Conservation (phyloP, 805 yeast species). For the Candida sphagnicola region DNA sequence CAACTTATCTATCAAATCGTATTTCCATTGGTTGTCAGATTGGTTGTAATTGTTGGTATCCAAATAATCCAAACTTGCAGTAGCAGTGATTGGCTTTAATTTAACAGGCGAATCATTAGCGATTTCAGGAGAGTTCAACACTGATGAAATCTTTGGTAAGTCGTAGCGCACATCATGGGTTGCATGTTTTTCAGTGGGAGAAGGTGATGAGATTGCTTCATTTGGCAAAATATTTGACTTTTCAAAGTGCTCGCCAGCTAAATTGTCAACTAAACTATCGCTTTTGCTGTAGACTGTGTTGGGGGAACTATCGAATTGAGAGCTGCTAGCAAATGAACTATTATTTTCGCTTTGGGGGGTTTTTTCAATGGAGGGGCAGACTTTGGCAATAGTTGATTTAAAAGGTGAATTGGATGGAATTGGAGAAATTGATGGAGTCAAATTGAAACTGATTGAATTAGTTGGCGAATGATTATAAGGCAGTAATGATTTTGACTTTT, state of each 20-base stretch:
- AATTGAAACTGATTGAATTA: background rate
- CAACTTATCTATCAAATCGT: conserved; percentile 31
- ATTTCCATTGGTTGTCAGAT: conserved; percentile 42
- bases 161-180: conserved; percentile 8
- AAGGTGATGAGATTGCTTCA: background rate
- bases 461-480: background rate
- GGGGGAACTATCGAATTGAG: background rate
- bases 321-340: too few relatives aligned
- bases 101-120: conserved; percentile 16
- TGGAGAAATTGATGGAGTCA: background rate
- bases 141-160: conserved; percentile 36
- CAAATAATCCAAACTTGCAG: conserved; percentile 40
- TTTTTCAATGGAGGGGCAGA: too few relatives aligned
- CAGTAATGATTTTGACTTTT: conserved; percentile 1
- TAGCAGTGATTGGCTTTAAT: conserved; percentile 34
- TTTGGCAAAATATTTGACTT: background rate
- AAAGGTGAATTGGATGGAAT: background rate
- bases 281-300: too few relatives aligned
- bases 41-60: conserved; percentile 33
- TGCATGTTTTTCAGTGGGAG: background rate
- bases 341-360: too few relatives aligned
- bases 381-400: too few relatives aligned
- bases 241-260: too few relatives aligned
- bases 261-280: too few relatives aligned
- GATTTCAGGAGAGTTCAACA: conserved; percentile 20